Percentiles rank a stretch among this genome's conserved stretches.
These are phyloP conservation scores for Paracoccidioides lutzii DNA, from an alignment of 2,329 filamentous ascomycete species.

Conservation along the genomic window DNA sequence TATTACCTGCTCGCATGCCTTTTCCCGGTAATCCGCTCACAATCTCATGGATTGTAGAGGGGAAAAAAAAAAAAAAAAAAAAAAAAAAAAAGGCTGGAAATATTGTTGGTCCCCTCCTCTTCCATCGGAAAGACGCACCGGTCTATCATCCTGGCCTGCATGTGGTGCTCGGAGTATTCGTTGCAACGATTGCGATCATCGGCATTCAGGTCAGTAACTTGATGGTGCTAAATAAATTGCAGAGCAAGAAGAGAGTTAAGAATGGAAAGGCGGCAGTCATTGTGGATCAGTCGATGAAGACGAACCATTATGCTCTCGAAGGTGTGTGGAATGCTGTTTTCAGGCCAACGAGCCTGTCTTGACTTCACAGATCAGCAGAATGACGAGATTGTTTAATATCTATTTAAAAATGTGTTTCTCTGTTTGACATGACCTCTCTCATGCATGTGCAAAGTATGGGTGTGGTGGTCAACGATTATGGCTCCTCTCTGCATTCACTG, in stretches of 20 bases:
- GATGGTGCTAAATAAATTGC: constrained; percentile 40
- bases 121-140: constrained; percentile 45
- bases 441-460: neutral
- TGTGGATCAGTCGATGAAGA: constrained; percentile 49
- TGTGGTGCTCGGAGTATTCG: constrained; percentile 34
- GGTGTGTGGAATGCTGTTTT: constrained; percentile 13
- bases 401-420: constrained; percentile 27
- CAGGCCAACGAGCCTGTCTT: constrained; percentile 42
- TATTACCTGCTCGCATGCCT: constrained; percentile 57
- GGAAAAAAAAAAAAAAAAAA: constrained; percentile 56
- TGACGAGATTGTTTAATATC: constrained; percentile 53
- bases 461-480: neutral
- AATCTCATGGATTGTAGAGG: constrained; percentile 54
- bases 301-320: constrained; percentile 32
- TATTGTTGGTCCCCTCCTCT: constrained; percentile 54
- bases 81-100: constrained; percentile 57
- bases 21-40: constrained; percentile 54
- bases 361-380: constrained; percentile 55
- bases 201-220: constrained; percentile 44
- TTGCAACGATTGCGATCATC: constrained; percentile 41
- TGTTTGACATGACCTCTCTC: neutral
- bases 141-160: constrained; percentile 46
- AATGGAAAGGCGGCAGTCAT: constrained; percentile 50
- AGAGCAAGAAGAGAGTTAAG: constrained; percentile 41
- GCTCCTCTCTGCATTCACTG: no score